Evolutionary conservation across 768 basidiomycete species (phyloP).

Genomic region (Tulasnella sp.): DNA sequence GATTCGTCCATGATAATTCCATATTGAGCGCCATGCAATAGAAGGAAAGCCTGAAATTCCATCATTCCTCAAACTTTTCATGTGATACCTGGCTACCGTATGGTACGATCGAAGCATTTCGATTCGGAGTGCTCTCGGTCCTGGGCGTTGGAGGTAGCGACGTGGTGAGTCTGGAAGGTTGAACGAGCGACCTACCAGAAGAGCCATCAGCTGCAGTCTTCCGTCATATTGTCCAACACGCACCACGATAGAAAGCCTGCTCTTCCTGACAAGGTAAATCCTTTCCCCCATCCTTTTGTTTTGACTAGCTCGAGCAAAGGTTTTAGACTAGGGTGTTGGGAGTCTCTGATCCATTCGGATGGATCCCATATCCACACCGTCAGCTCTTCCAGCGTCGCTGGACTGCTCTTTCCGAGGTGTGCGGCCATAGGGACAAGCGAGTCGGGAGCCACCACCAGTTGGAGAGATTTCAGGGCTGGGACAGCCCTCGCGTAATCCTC

Average conservation of each 20-base stretch:
- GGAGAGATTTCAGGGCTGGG: not conserved
- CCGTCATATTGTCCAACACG: not conserved
- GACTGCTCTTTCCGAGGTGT: not conserved
- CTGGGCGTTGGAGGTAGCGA: no score
- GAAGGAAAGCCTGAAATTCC: no score
- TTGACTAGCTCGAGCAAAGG: not conserved
- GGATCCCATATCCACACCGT: not conserved
- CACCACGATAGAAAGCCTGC: not conserved
- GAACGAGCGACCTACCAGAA: not conserved
- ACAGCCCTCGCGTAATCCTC: not conserved
- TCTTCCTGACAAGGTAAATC: not conserved
- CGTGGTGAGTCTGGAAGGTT: not conserved
- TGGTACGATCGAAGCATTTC: no score
- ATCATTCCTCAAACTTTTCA: no score
- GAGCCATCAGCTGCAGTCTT: not conserved
- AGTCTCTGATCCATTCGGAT: not conserved
- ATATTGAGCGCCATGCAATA: no score
- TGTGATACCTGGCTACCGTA: no score
- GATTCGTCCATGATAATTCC: no score
- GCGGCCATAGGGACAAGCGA: not conserved
- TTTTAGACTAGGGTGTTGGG: not conserved
- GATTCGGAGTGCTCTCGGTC: slow-evolving; percentile 1
- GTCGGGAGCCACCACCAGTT: not conserved
- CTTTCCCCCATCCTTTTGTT: not conserved
- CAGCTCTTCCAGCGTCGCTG: not conserved